Percentiles rank a stretch among this genome's conserved stretches.
Evolutionary conservation across 2,329 filamentous ascomycete genomes (phyloP).

Genomic region (Fusarium poae): DNA sequence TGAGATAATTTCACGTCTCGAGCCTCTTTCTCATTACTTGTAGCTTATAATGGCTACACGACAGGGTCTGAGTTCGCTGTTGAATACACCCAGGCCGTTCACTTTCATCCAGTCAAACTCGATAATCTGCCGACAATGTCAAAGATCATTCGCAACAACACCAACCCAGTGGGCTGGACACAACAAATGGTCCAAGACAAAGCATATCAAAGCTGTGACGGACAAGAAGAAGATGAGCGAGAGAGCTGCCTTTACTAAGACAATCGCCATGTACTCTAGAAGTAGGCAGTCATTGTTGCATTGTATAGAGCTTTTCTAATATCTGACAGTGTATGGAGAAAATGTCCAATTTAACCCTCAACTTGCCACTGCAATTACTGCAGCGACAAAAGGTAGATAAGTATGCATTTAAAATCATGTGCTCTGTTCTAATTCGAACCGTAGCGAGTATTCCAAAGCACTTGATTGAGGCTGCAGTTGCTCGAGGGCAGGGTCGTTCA

Average conservation of each 20-base stretch:
- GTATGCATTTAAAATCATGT: neutral
- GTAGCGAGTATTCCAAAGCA: constrained; percentile 83
- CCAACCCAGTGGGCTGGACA: constrained; percentile 73
- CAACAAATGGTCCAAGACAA: constrained; percentile 96
- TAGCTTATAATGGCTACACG: constrained; percentile 35
- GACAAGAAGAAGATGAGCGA: constrained; percentile 83
- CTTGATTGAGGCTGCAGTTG: constrained; percentile 86
- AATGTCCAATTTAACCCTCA: constrained; percentile 81
- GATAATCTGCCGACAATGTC: constrained; percentile 61
- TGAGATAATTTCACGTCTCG: neutral
- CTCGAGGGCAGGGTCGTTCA: constrained; percentile 88
- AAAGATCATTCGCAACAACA: constrained; percentile 63
- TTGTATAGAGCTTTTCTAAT: constrained; percentile 31
- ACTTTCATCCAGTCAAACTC: constrained; percentile 19
- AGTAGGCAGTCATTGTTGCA: constrained; percentile 59
- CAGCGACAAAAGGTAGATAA: constrained; percentile 79
- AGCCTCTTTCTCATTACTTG: neutral
- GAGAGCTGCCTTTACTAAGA: constrained; percentile 76
- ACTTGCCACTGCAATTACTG: constrained; percentile 77
- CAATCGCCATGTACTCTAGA: constrained; percentile 81
- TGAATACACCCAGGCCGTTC: constrained; percentile 23
- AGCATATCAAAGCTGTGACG: constrained; percentile 90
- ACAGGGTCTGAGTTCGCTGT: constrained; percentile 32
- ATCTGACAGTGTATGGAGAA: constrained; percentile 75
- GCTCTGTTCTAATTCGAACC: constrained; percentile 1